Evolutionary conservation across 371 early-diverging fungal species (phyloP), one percentile per base, ranked within the genome.

Genomic region (Gilbertella persicaria): DNA sequence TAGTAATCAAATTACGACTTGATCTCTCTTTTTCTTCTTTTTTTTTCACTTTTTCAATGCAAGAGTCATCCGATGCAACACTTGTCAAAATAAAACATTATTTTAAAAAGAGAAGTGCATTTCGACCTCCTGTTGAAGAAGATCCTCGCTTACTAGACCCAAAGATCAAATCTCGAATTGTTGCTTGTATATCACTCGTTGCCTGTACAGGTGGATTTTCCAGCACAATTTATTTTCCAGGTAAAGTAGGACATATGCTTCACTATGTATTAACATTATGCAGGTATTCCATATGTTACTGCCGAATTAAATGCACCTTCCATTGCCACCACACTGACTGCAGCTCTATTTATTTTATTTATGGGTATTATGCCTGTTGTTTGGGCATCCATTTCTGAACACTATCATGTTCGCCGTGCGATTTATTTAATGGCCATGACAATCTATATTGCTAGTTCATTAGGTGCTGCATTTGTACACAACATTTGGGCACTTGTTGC

Each of bases 301-400:
- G 19, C 44, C 24, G 80, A 80, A 4, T 59, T 84, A 10, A 37
- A 77, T 38, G 71, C 82, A 2, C 60, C 76, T 3, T 25, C 60
- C 14, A 78, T 73, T 4, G 66, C 67, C 12, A 78, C 78, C 29
- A 78, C 78, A 41, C 55, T 79, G 26, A 78, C 80, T 0, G 77
- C 80, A 16, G 75, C 80, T 12, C 51, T 79, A 8, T 84, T 80
- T 45, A 67, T 84, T 24, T 59, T 84, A 16, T 71, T 73, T 40
- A 72, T 79, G 69, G 82, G 82, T 7, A 67, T 82, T 38, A 70
- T 75, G 21, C 64, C 84, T 19, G 50, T 91, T 0, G 47, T 87
- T 13, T 88, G 83, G 83, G 86, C 84, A 20, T 75, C 82, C 4
- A 24, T 83, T 16, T 83, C 88, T 0, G 91, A 91, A 52, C 47